A percentile compares a stretch with the other conserved stretches of the same genome.
Evolutionary conservation across 2,329 filamentous ascomycete species (phyloP).

Genomic region (Amauroascus niger): DNA sequence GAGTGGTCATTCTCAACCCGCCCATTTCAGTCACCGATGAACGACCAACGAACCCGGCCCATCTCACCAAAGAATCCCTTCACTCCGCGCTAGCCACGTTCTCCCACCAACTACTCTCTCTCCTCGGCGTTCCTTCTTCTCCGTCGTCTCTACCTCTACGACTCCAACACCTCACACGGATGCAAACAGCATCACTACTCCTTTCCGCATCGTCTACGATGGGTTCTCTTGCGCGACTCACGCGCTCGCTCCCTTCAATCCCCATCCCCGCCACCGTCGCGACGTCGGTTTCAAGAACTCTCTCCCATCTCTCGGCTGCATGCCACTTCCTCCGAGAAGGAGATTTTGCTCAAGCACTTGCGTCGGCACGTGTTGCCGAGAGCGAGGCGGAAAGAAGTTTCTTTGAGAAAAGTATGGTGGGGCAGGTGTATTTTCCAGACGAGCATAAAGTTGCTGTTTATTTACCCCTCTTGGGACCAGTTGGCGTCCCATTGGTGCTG

Average conservation of each 20-base stretch:
- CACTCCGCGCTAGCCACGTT: conserved; percentile 79
- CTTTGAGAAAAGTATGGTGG: conserved; percentile 98
- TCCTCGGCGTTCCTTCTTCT: conserved; percentile 73
- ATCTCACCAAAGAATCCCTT: conserved; percentile 57
- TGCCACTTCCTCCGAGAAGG: conserved; percentile 60
- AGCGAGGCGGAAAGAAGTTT: conserved; percentile 85
- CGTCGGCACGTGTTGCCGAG: conserved; percentile 75
- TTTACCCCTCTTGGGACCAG: conserved; percentile 76
- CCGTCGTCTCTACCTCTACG: conserved; percentile 72
- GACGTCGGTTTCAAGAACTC: conserved; percentile 69
- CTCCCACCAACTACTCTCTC: conserved; percentile 75
- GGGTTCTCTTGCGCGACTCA: conserved; percentile 81
- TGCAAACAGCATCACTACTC: conserved; percentile 74
- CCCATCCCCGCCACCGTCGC: conserved; percentile 82
- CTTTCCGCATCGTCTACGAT: conserved; percentile 86
- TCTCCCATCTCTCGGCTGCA: conserved; percentile 65
- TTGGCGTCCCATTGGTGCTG: conserved; percentile 82
- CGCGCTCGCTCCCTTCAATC: conserved; percentile 74
- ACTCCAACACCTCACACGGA: conserved; percentile 72
- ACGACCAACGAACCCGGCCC: conserved; percentile 26
- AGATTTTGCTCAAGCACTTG: conserved; percentile 56
- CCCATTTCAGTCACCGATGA: conserved; percentile 29
- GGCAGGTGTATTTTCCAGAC: conserved; percentile 95
- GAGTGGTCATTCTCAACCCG: conserved; percentile 58
- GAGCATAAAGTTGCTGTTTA: conserved; percentile 98